Base-by-base conservation (phyloP, 495 filamentous ascomycete species). In the Coniosporium apollinis region DNA sequence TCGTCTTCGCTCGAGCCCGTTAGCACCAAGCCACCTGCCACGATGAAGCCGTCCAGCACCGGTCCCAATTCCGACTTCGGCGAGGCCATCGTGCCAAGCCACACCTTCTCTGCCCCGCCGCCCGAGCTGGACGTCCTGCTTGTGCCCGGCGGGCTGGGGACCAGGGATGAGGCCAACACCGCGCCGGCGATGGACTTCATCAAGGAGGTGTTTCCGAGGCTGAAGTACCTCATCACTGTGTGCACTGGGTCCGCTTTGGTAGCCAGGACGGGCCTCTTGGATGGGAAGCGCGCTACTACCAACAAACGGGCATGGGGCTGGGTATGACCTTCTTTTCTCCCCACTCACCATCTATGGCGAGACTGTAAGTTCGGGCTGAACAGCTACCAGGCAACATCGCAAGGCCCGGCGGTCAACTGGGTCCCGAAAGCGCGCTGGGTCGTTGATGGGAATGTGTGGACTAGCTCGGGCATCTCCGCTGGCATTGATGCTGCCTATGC, bases 391-490 rank as follows among this genome's bases (percentile, higher is more conserved):
- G 57, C 51, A 0, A 64, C 49, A 8, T 35, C 48, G 3, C 46
- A 62, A 16, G 52, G 64, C 0, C 46, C 56, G 1, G 57, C 61
- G 10, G 65, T 72, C 14, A 36, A 63, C 0, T 83, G 76, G 78
- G 57, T 77, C 2, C 49, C 62, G 2, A 52, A 54, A 19, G 77
- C 78, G 15, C 52, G 78, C 34, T 82, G 76, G 77, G 67, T 74
- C 1, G 43, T 50, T 3, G 73, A 77, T 54, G 76, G 74, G 13
- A 74, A 76, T 44, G 43, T 79, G 0, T 83, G 76, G 76, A 77
- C 70, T 7, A 61, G 62, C 0, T 69, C 71, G 1, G 76, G 72
- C 1, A 54, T 77, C 0, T 65, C 59, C 28, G 67, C 70, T n/a
- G 76, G 76, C 0, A 72, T 77, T n/a, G 77, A 82, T 59, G 59